phyloP scores from a whole-genome alignment of 2,329 filamentous ascomycete genomes.

The Aspergillus calidoustus region DNA sequence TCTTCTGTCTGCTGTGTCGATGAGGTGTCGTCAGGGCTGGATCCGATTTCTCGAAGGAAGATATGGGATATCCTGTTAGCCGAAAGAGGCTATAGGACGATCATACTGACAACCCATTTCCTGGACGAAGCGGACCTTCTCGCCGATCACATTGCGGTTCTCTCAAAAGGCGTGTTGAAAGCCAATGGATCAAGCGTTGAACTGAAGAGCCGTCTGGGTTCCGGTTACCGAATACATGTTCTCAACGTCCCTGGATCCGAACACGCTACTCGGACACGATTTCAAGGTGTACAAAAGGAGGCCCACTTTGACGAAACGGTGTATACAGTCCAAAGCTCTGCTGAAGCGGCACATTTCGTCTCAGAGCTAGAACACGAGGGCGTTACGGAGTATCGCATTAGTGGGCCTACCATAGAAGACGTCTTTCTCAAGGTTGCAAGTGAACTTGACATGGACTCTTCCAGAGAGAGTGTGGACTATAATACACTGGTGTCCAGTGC shows the following conservation, averaged over 20 bases:
- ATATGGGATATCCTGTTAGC: conserved; percentile 93
- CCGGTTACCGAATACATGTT: conserved; percentile 82
- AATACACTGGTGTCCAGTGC: conserved; percentile 7
- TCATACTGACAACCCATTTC: conserved; percentile 91
- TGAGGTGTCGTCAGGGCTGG: conserved; percentile 86
- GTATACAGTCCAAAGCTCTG: conserved; percentile 72
- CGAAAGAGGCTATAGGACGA: conserved; percentile 79
- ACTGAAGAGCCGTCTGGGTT: conserved; percentile 79
- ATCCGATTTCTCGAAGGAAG: conserved; percentile 83
- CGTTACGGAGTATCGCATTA: conserved; percentile 79
- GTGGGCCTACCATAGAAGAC: conserved; percentile 88
- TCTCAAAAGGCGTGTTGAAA: conserved; percentile 82
- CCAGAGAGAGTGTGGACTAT: conserved; percentile 18
- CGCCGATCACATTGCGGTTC: conserved; percentile 83
- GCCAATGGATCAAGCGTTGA: conserved; percentile 84
- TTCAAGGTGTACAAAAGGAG: conserved; percentile 63
- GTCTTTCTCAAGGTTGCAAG: conserved; percentile 87
- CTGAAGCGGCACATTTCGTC: conserved; percentile 73
- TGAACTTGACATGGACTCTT: conserved; percentile 60
- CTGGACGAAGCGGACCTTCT: conserved; percentile 90
- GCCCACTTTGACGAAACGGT: conserved; percentile 71
- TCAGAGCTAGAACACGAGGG: conserved; percentile 67
- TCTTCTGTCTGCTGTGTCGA: conserved; percentile 88
- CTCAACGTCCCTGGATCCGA: conserved; percentile 61
- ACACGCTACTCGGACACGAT: conserved; percentile 48